Evolutionary conservation across 139 green algal genomes (phyloP), one percentile per base, ranked within the genome.

Genomic region (Tetraselmis chui): DNA sequence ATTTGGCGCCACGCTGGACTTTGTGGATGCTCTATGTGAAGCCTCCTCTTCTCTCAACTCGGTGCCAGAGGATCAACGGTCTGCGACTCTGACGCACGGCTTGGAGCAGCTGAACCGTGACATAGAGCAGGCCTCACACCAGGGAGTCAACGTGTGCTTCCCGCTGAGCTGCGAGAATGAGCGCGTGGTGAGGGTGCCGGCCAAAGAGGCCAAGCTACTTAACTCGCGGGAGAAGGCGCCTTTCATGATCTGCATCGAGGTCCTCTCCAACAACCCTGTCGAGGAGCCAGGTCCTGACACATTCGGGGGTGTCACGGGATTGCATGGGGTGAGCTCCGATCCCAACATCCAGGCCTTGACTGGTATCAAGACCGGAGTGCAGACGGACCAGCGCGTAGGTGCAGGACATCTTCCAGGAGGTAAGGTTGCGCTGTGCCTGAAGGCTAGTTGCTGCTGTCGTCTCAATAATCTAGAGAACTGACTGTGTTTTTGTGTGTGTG

Each of bases 1-100:
- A n/a, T 94, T 97, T 89, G 92, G 91, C 0, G 95, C 96, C 27
- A 98, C 94, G 0, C 88, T 98, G n/a, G 96, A 99, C 86, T 98
- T 98, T 83, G 88, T 98, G 1, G 93, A 98, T 29, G 93, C 95
- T 0, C 91, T 99, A 27, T 98, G 95, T 82, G 91, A 97, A 26
- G 93, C 95, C 0, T 95, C 89, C 26, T 88, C 83, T 24, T 85
- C 84, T 45, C 89, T 99, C 11, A 95, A 93, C 0, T 85, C 81
- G 28, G 94, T 97, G 84, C 84, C 89, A 32, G 84, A 91, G 79
- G 88, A 83, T 0, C 82, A 88, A 29, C 81, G 83, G 18, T 82
- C 84, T 27, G 32, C 59, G 2, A 80, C 83, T 28, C 83, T 93
- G 79, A 83, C 84, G n/a, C 28, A 78, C 1, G 85, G 76, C n/a